Evolutionary conservation across 805 yeast species (phyloP).

Genomic region (Zygoascus ofunaensis): DNA sequence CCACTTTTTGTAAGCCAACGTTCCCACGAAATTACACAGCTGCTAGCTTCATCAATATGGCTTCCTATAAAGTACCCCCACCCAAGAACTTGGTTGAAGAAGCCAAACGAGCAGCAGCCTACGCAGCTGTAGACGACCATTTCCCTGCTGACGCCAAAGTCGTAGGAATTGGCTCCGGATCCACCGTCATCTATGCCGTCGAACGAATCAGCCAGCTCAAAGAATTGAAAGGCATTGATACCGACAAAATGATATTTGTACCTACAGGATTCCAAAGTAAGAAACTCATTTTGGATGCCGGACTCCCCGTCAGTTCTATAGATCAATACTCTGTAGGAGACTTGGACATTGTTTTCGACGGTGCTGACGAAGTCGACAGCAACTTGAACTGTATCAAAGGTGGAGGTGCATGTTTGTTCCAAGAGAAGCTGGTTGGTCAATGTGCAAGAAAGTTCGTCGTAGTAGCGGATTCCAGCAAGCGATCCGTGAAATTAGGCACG

Average conservation of each 20-base stretch:
- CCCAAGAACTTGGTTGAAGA: slow-evolving; percentile 44
- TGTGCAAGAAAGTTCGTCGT: slow-evolving; percentile 68
- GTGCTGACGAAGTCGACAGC: slow-evolving; percentile 93
- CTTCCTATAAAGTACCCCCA: not conserved
- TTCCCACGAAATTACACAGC: no score
- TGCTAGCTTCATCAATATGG: no score
- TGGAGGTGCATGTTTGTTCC: slow-evolving; percentile 97
- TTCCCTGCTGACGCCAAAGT: slow-evolving; percentile 59
- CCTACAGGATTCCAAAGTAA: slow-evolving; percentile 97
- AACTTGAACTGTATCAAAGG: slow-evolving; percentile 85
- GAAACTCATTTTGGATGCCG: slow-evolving; percentile 73
- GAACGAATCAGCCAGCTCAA: slow-evolving; percentile 68
- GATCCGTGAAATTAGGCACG: slow-evolving; percentile 62
- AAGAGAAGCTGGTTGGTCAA: slow-evolving; percentile 87
- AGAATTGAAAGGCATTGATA: slow-evolving; percentile 29
- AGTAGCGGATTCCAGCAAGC: slow-evolving; percentile 89
- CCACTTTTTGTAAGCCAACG: no score
- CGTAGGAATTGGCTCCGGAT: slow-evolving; percentile 93
- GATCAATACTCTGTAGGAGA: slow-evolving; percentile 61
- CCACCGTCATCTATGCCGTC: slow-evolving; percentile 95
- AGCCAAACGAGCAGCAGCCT: slow-evolving; percentile 88
- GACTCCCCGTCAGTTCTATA: slow-evolving; percentile 65
- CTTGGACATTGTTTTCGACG: slow-evolving; percentile 92
- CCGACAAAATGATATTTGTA: slow-evolving; percentile 59
- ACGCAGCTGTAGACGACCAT: slow-evolving; percentile 84